These are phyloP conservation scores for Filobasidium floriforme DNA, from an alignment of 768 basidiomycete genomes.

Conservation along the genomic window DNA sequence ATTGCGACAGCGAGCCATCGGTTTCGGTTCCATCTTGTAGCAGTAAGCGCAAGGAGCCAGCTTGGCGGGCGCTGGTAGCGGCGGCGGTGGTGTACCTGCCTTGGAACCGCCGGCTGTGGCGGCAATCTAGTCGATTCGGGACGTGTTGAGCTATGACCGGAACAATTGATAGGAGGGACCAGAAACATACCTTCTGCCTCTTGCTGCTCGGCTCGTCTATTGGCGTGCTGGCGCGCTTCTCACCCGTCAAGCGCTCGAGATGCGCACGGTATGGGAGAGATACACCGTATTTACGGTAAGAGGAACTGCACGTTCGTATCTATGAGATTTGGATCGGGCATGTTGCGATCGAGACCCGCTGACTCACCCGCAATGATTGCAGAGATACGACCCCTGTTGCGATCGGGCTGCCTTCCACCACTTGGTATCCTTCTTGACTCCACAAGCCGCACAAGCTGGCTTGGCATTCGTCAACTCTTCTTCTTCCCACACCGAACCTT, in stretches of 20 bases:
- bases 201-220: conserved; percentile 53
- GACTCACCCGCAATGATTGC: conserved; percentile 64
- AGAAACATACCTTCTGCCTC: conserved; percentile 54
- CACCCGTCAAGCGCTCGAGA: conserved; percentile 42
- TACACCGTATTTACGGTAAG: conserved; percentile 91
- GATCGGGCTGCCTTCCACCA: conserved; percentile 95
- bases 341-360: neutral
- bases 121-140: neutral
- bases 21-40: conserved; percentile 63
- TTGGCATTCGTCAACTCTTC: conserved; percentile 51
- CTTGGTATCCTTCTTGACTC: conserved; percentile 63
- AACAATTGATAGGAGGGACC: neutral
- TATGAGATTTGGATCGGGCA: no score
- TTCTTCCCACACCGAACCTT: conserved; percentile 63
- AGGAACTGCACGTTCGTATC: conserved; percentile 45
- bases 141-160: neutral
- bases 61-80: conserved; percentile 43
- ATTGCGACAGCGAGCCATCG: conserved; percentile 68
- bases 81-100: conserved; percentile 58
- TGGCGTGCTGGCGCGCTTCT: conserved; percentile 60
- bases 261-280: conserved; percentile 43
- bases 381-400: conserved; percentile 67
- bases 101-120: conserved; percentile 33
- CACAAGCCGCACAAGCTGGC: conserved; percentile 67
- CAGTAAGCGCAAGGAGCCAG: conserved; percentile 62